Base-by-base conservation (phyloP, 2,329 filamentous ascomycete genomes). In the Daldinia sp. region DNA sequence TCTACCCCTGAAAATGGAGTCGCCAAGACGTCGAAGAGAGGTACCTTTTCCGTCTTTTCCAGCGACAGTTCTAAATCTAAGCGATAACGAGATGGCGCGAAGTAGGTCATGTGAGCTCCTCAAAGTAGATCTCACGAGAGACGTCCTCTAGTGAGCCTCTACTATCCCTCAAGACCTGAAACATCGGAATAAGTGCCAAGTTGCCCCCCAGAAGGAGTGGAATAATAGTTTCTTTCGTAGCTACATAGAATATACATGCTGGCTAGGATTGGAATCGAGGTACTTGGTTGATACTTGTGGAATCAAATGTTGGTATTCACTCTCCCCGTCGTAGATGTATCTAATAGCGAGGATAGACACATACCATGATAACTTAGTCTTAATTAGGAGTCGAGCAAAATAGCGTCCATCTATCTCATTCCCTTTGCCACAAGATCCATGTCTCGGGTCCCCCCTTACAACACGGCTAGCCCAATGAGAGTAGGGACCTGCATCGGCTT, bases 341-440 rank as follows among this genome's bases (percentile, higher is more conserved):
- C 41, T 57, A 21, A 29, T 37, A n/a, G 43, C 25, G 32, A 19
- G 23, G n/a, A 41, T 52, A 27, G 48, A 45, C 34, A 41, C 34
- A 27, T 23, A n/a, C n/a, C n/a, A 47, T 9, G 53, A 58, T 56
- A 51, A 45, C 27, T 58, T 52, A 55, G 51, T 43, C 37, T 48
- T 51, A 52, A 57, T 37, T 37, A 15, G 15, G 37, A 47, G 43
- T 15, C 9, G 29, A 9, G 37, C 13, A 17, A 27, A 15, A 62
- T 50, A 60, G 61, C 58, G 48, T 59, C 47, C 57, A 39, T 50
- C 47, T 59, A 39, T 50, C 47, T 47, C 54, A n/a, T 30, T 11
- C 56, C 37, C 58, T 64, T 34, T 51, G 64, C 64, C 61, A 51
- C 61, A 11, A 35, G 29, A 62, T 55, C 54, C 47, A 50, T 61